These are phyloP conservation scores for Pseudovirgaria hyperparasitica DNA, from an alignment of 2,329 filamentous ascomycete species.

Conservation along the genomic window DNA sequence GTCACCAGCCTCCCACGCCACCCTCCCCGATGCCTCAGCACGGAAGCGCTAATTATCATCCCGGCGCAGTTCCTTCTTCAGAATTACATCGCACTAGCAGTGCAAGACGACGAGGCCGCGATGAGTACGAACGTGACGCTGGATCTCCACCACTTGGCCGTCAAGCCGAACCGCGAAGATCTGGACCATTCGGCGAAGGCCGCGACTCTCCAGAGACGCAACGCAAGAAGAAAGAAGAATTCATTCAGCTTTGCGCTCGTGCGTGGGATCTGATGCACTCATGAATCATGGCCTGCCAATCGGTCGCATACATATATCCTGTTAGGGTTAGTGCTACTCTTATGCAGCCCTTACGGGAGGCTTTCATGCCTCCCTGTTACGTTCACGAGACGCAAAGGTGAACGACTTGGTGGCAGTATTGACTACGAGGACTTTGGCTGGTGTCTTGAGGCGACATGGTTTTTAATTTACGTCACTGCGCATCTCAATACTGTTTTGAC, in stretches of 20 bases:
- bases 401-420: too few relatives aligned
- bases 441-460: too few relatives aligned
- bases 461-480: too few relatives aligned
- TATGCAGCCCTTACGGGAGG: too few relatives aligned
- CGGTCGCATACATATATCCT: too few relatives aligned
- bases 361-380: too few relatives aligned
- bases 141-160: conserved; percentile 73
- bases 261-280: conserved; percentile 98
- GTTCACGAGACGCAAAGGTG: too few relatives aligned
- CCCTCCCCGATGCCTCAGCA: conserved; percentile 55
- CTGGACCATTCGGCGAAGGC: conserved; percentile 63
- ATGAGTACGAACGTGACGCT: conserved; percentile 83
- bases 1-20: conserved; percentile 84
- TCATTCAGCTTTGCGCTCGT: conserved; percentile 69
- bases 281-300: conserved; percentile 31
- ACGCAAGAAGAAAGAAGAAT: conserved; percentile 82
- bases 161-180: conserved; percentile 27
- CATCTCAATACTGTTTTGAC: too few relatives aligned
- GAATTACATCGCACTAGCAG: conserved; percentile 40
- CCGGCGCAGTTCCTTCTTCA: conserved; percentile 12
- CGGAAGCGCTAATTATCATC: conserved; percentile 13
- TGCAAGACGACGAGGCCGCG: conserved; percentile 63
- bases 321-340: too few relatives aligned
- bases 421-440: too few relatives aligned
- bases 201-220: conserved; percentile 74